A percentile compares a stretch with the other conserved stretches of the same genome.
Evolutionary conservation across 768 basidiomycete species (phyloP).

Genomic region (Amanita subjunquillea): DNA sequence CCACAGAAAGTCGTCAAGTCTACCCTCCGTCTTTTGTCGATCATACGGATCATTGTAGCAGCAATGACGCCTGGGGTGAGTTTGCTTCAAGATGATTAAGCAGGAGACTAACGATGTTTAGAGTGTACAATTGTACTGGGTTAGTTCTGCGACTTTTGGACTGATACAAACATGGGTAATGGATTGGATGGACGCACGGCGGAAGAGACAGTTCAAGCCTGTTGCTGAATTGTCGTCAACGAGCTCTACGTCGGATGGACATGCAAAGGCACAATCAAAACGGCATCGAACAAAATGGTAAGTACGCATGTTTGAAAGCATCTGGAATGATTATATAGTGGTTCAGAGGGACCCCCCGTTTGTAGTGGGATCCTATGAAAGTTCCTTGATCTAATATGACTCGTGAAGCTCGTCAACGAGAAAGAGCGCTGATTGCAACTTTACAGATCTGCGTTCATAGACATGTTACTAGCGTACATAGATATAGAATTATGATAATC

Average conservation of each 20-base stretch:
- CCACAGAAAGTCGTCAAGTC: slow-evolving; percentile 41
- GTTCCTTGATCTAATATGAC: slow-evolving; percentile 93
- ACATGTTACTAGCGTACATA: not conserved
- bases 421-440: not conserved
- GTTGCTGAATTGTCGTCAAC: not conserved
- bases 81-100: slow-evolving; percentile 7
- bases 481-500: slow-evolving; percentile 9
- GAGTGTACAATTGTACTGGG: slow-evolving; percentile 71
- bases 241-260: not conserved
- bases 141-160: slow-evolving; percentile 66
- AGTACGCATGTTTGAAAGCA: slow-evolving; percentile 5
- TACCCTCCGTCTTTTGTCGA: slow-evolving; percentile 42
- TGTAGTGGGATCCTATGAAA: slow-evolving; percentile 43
- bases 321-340: slow-evolving; percentile 64
- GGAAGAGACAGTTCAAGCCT: slow-evolving; percentile 14
- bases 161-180: slow-evolving; percentile 66
- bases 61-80: slow-evolving; percentile 64
- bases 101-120: slow-evolving; percentile 16
- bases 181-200: slow-evolving; percentile 48
- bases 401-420: not conserved
- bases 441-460: not conserved
- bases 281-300: slow-evolving; percentile 1
- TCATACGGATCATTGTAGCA: slow-evolving; percentile 59
- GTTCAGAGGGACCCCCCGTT: slow-evolving; percentile 53
- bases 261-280: not conserved